A percentile compares a stretch with the other conserved stretches of the same genome.
These are phyloP conservation scores for Malus domestica DNA, from an alignment of 306 rosid species.

Conservation along the genomic window ASM211411v1 NC_041801.1:22185001-22185500, in stretches of 20 bases:
- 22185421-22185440: not conserved
- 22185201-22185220: not conserved
- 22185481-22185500: not conserved
- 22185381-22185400: not conserved
- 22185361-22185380: not conserved
- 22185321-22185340: too few relatives aligned
- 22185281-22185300: too few relatives aligned
- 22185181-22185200: too few relatives aligned
- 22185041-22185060: too few relatives aligned
- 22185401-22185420: not conserved
- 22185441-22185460: not conserved
- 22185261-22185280: too few relatives aligned
- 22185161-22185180: too few relatives aligned
- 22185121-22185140: not conserved
- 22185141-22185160: not conserved
- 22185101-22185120: not conserved
- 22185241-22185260: too few relatives aligned
- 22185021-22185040: too few relatives aligned
- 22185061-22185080: too few relatives aligned
- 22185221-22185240: too few relatives aligned
- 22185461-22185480: not conserved
- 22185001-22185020: not conserved
- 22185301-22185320: too few relatives aligned
- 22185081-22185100: not conserved
- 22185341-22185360: not conserved